phyloP scores from a whole-genome alignment of 441 rosid species.

The Dalechampia spathulata region DNA sequence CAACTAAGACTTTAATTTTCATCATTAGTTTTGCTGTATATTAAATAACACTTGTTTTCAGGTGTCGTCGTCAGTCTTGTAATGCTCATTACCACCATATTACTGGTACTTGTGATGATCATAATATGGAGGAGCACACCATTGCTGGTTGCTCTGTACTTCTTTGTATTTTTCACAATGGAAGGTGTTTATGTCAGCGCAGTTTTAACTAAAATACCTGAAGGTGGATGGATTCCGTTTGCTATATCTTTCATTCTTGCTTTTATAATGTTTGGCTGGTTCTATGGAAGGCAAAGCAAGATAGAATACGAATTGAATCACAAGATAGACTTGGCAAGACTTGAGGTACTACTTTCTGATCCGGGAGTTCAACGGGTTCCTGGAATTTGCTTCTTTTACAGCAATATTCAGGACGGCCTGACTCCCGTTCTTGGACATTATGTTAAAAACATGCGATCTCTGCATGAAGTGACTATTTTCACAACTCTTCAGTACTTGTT shows the following conservation, averaged over 20 bases:
- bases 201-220: constrained; percentile 45
- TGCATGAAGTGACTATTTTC: constrained; percentile 50
- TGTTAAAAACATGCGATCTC: constrained; percentile 53
- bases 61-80: constrained; percentile 68
- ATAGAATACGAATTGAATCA: constrained; percentile 46
- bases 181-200: constrained; percentile 71
- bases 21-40: too few relatives aligned
- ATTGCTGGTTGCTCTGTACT: constrained; percentile 35
- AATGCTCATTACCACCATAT: constrained; percentile 55
- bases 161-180: constrained; percentile 40
- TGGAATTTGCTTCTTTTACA: constrained; percentile 62
- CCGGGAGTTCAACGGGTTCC: constrained; percentile 52
- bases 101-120: constrained; percentile 54
- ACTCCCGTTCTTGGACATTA: constrained; percentile 60
- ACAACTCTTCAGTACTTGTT: constrained; percentile 42
- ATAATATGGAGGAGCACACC: constrained; percentile 48
- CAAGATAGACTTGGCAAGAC: constrained; percentile 39
- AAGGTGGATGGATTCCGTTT: constrained; percentile 72
- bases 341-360: constrained; percentile 30
- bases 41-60: constrained; percentile 18
- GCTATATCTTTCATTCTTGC: constrained; percentile 57
- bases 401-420: constrained; percentile 54
- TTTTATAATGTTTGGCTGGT: constrained; percentile 63
- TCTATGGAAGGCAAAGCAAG: constrained; percentile 64
- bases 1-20: too few relatives aligned